phyloP scores from a whole-genome alignment of 2,329 filamentous ascomycete genomes.

The Nigrograna mackinnonii region DNA sequence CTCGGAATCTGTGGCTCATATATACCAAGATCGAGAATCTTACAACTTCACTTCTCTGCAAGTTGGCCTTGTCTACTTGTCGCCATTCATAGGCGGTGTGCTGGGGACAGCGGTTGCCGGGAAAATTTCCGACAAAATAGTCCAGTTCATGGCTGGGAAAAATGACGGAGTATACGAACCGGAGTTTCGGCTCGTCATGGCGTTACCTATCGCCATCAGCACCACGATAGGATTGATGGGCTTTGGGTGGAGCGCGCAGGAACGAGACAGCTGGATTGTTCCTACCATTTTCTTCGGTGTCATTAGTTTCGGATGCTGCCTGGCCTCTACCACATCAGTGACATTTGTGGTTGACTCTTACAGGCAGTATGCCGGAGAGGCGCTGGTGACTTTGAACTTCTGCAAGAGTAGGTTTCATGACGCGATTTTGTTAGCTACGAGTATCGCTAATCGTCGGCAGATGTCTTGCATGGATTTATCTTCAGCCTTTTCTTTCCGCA shows the following conservation, averaged over 20 bases:
- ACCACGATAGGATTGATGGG: constrained; percentile 90
- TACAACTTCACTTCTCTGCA: constrained; percentile 85
- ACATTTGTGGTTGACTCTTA: constrained; percentile 95
- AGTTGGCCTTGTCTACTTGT: constrained; percentile 85
- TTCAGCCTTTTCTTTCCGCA: constrained; percentile 84
- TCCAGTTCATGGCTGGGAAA: constrained; percentile 76
- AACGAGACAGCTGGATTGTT: constrained; percentile 81
- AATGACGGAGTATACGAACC: constrained; percentile 97
- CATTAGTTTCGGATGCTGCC: constrained; percentile 87
- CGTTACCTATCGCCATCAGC: constrained; percentile 73
- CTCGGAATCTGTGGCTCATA: constrained; percentile 80
- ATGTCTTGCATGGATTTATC: constrained; percentile 85
- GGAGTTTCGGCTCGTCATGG: constrained; percentile 82
- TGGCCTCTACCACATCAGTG: constrained; percentile 88
- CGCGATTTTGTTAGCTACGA: neutral
- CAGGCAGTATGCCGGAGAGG: constrained; percentile 89
- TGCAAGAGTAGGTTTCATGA: constrained; percentile 69
- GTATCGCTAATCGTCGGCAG: constrained; percentile 27
- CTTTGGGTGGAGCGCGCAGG: constrained; percentile 88
- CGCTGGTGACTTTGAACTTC: constrained; percentile 91
- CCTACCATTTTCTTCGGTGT: constrained; percentile 93
- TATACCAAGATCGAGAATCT: constrained; percentile 69
- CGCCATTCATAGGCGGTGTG: constrained; percentile 80
- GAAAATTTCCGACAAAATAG: constrained; percentile 82
- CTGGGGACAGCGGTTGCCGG: constrained; percentile 92